These are phyloP conservation scores for Acacia acuminata DNA, from an alignment of 306 rosid genomes.

Conservation along the genomic window DNA sequence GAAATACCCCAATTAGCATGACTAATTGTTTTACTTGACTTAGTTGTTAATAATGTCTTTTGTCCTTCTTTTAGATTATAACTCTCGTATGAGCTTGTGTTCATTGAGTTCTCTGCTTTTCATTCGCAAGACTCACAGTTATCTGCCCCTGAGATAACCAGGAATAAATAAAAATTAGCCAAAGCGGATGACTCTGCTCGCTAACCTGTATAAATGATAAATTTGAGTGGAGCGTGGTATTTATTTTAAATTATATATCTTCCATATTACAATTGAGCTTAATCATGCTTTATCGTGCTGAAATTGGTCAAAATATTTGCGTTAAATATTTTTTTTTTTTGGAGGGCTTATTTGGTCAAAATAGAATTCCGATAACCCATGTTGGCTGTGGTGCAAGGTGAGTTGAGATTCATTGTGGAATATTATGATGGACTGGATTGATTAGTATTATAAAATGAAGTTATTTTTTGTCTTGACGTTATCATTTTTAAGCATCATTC, in stretches of 20 bases:
- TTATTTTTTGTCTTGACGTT: conserved; percentile 1
- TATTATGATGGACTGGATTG: conserved; percentile 17
- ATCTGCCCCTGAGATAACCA: neutral
- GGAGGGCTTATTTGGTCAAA: neutral
- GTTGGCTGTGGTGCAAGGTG: neutral
- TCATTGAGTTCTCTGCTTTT: conserved; percentile 23
- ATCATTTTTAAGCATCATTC: conserved; percentile 17
- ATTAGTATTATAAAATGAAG: neutral
- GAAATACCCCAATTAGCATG: conserved; percentile 7
- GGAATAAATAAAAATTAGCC: neutral
- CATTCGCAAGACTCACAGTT: neutral
- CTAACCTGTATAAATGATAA: neutral
- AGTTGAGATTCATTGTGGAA: conserved; percentile 4
- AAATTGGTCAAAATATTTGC: conserved; percentile 21
- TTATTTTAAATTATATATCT: neutral
- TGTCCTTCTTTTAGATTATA: neutral
- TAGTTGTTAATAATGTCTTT: neutral
- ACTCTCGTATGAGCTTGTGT: conserved; percentile 5
- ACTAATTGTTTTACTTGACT: conserved; percentile 12
- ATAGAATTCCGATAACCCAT: neutral
- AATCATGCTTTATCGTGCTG: conserved; percentile 12
- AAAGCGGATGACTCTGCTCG: conserved; percentile 17
- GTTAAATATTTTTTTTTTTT: neutral
- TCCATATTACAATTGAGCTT: neutral
- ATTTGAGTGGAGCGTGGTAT: neutral